Conservation (phyloP, 345 rosid species). For the Cardamine resedifolia region DNA sequence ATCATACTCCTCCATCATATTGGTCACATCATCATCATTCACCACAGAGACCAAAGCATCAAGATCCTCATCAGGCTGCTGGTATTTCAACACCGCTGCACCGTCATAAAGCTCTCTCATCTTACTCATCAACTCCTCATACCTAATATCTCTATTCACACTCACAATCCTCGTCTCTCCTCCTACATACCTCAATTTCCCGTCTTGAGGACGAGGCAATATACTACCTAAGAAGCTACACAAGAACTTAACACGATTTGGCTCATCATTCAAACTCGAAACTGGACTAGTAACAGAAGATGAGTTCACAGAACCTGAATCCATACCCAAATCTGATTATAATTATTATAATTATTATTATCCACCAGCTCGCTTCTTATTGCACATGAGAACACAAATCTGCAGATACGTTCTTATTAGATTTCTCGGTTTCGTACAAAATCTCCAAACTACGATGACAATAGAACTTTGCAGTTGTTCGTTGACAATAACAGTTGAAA, state of each 20-base stretch:
- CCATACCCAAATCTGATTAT: slow-evolving; percentile 48
- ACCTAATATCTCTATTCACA: slow-evolving; percentile 63
- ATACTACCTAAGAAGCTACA: slow-evolving; percentile 94
- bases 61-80: slow-evolving; percentile 99
- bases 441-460: slow-evolving; percentile 34
- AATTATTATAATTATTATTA: not conserved
- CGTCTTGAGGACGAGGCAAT: slow-evolving; percentile 97
- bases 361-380: slow-evolving; percentile 44
- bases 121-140: slow-evolving; percentile 76
- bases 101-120: slow-evolving; percentile 89
- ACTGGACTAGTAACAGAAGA: slow-evolving; percentile 41
- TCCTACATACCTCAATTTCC: slow-evolving; percentile 86
- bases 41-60: slow-evolving; percentile 96
- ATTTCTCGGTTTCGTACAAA: slow-evolving; percentile 25
- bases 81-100: slow-evolving; percentile 76
- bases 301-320: slow-evolving; percentile 45
- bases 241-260: slow-evolving; percentile 71
- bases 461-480: slow-evolving; percentile 34
- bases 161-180: slow-evolving; percentile 94
- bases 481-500: slow-evolving; percentile 23
- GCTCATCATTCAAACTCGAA: slow-evolving; percentile 63
- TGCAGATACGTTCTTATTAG: slow-evolving; percentile 12
- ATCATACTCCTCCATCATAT: slow-evolving; percentile 99
- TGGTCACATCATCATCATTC: slow-evolving; percentile 87
- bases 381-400: slow-evolving; percentile 55